Evolutionary conservation across 2,329 filamentous ascomycete species (phyloP).

Genomic region (Epichloe typhina): DNA sequence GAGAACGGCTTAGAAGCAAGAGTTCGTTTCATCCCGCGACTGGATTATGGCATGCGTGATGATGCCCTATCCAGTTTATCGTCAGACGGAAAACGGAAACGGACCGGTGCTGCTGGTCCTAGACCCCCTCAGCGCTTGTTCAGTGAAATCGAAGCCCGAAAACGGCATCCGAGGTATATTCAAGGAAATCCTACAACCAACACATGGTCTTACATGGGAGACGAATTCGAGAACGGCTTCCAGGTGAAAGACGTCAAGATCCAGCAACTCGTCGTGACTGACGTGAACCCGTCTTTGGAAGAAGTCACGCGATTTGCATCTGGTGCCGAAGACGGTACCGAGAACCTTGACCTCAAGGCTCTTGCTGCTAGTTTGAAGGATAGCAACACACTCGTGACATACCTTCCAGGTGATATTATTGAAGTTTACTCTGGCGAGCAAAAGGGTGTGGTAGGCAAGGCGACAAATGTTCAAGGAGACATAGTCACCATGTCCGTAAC

Average conservation of each 20-base stretch:
- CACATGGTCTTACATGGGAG: slow-evolving; percentile 72
- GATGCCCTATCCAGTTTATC: slow-evolving; percentile 39
- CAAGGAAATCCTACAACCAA: slow-evolving; percentile 62
- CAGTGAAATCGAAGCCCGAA: slow-evolving; percentile 84
- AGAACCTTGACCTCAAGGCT: slow-evolving; percentile 84
- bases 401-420: slow-evolving; percentile 87
- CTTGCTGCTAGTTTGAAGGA: slow-evolving; percentile 83
- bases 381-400: slow-evolving; percentile 66
- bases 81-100: slow-evolving; percentile 66
- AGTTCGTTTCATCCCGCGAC: slow-evolving; percentile 74
- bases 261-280: slow-evolving; percentile 69
- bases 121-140: slow-evolving; percentile 82
- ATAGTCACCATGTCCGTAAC: slow-evolving; percentile 82
- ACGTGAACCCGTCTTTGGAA: slow-evolving; percentile 86
- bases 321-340: slow-evolving; percentile 78
- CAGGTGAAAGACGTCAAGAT: slow-evolving; percentile 89
- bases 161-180: slow-evolving; percentile 57
- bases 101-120: slow-evolving; percentile 45
- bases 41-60: slow-evolving; percentile 85
- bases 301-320: slow-evolving; percentile 92
- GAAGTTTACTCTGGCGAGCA: slow-evolving; percentile 95
- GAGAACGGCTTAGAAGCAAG: slow-evolving; percentile 83
- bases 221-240: slow-evolving; percentile 88
- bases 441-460: slow-evolving; percentile 76
- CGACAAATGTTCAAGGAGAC: slow-evolving; percentile 74